Evolutionary conservation across 352 stramenopile genomes (phyloP), one percentile per base, ranked within the genome.

Genomic region (Globisporangium emineosum): DNA sequence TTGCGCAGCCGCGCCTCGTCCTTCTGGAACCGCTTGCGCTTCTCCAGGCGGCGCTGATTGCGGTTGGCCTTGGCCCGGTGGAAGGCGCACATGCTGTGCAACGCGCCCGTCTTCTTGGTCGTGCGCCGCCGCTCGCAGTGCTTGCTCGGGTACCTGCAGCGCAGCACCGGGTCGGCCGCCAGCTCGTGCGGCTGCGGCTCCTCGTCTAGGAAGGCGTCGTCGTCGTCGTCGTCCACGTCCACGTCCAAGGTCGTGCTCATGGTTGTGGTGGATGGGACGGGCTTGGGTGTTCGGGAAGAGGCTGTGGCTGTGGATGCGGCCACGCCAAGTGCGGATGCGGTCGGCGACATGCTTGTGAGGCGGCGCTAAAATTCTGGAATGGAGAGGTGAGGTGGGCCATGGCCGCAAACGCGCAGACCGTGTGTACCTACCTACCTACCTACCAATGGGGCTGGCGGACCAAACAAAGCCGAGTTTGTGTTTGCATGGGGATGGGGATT

Each of bases 151-250:
- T 65, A 65, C 23, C 60, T 49, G 12, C 60, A 65, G 33, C 60
- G 60, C 60, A 59, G 23, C 62, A 17, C 12, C 19, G 70, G 73
- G 47, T 74, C 64, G 42, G 64, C 57, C 5, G 71, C 71, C 60
- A 81, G 71, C 65, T 81, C 71, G 57, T 78, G 71, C 35, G 71
- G 60, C 60, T 76, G 68, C 42, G 70, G 68, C 19, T 76, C 70
- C 23, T 71, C 70, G 49, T 80, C 68, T 30, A 80, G 56, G 13
- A 79, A 47, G 19, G 6, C 17, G 17, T 47, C 40, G 27, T 25
- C 62, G 47, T 70, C 66, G 32, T 72, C 73, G 62, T 76, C 57
- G 33, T 70, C 29, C n/a, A n/a, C 70, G 50, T 76, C 65, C 47
- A 69, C 62, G 35, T 78, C 73, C 43, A 67, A 50, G 21, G 57